Evolutionary conservation across 176 grass and related monocot genomes (phyloP).

Genomic region (Cocos nucifera): DNA sequence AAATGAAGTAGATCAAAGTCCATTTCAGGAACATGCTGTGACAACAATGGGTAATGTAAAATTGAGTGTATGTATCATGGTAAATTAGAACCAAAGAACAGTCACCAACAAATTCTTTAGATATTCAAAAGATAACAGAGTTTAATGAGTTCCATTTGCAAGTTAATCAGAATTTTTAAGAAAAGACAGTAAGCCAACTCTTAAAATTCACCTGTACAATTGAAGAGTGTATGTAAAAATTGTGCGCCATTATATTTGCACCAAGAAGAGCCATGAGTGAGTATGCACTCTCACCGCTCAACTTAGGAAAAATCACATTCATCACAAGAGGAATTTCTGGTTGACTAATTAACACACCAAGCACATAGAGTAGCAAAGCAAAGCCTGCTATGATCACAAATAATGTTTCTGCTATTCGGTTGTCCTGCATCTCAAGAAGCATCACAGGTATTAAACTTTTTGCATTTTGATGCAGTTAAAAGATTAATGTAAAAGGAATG

Average conservation of each 20-base stretch:
- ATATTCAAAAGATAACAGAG: too few relatives aligned
- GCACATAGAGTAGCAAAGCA: conserved; percentile 75
- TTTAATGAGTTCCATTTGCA: too few relatives aligned
- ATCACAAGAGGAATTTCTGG: conserved; percentile 70
- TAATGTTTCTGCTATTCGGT: conserved; percentile 41
- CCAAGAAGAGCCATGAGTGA: conserved; percentile 97
- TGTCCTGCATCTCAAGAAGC: conserved; percentile 39
- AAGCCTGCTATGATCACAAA: conserved; percentile 59
- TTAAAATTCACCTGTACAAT: conserved; percentile 67
- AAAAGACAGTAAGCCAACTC: not conserved
- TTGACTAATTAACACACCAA: conserved; percentile 82
- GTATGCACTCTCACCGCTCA: conserved; percentile 88
- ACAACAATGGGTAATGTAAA: too few relatives aligned
- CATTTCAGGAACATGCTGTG: too few relatives aligned
- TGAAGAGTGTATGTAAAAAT: conserved; percentile 93
- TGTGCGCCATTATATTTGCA: conserved; percentile 94
- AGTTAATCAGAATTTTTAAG: too few relatives aligned
- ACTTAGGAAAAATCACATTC: conserved; percentile 73
- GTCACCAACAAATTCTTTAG: too few relatives aligned
- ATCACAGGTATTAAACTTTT: conserved; percentile 19
- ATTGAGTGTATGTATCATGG: too few relatives aligned
- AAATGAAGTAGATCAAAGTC: too few relatives aligned
- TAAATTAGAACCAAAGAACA: too few relatives aligned
- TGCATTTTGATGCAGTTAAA: not conserved
- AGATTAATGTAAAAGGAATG: not conserved